Percentiles rank a stretch among this genome's conserved stretches.
These are phyloP conservation scores for Platanthera zijinensis DNA, from an alignment of 106 monocot species.

Conservation along the genomic window DNA sequence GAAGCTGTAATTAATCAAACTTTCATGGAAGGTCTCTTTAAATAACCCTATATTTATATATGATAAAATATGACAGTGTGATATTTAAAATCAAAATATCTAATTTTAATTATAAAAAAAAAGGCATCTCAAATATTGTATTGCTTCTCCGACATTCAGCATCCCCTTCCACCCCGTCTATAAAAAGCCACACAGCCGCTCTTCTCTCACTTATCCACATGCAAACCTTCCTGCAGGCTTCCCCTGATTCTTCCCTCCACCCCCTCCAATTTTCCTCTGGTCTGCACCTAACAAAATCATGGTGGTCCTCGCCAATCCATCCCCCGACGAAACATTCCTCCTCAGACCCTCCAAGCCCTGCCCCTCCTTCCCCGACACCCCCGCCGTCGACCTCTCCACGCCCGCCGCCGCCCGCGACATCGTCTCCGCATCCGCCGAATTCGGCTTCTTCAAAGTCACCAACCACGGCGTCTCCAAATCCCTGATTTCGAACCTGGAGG, in stretches of 20 bases:
- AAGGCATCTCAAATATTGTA: too few relatives aligned
- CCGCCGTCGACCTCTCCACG: background rate
- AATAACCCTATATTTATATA: too few relatives aligned
- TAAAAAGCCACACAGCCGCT: background rate
- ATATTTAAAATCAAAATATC: too few relatives aligned
- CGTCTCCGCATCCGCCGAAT: conserved; percentile 8
- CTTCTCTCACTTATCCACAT: background rate
- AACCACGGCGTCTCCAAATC: conserved; percentile 19
- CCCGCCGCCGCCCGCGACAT: background rate
- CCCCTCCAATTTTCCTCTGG: background rate
- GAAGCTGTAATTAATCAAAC: too few relatives aligned
- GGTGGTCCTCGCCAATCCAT: conserved; percentile 40
- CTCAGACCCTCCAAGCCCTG: conserved; percentile 15
- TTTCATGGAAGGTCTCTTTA: too few relatives aligned
- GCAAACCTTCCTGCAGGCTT: background rate
- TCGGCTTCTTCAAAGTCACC: conserved; percentile 25
- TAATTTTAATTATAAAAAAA: too few relatives aligned
- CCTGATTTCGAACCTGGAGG: background rate
- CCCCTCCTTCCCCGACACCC: conserved; percentile 6
- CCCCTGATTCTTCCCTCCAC: background rate
- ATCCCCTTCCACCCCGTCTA: background rate
- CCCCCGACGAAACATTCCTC: conserved; percentile 27
- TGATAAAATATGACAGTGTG: too few relatives aligned
- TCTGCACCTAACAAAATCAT: conserved; percentile 14
- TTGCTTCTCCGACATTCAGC: too few relatives aligned